Conservation (phyloP, 2,329 filamentous ascomycete species). For the Paraphaeosphaeria sporulosa region DNA sequence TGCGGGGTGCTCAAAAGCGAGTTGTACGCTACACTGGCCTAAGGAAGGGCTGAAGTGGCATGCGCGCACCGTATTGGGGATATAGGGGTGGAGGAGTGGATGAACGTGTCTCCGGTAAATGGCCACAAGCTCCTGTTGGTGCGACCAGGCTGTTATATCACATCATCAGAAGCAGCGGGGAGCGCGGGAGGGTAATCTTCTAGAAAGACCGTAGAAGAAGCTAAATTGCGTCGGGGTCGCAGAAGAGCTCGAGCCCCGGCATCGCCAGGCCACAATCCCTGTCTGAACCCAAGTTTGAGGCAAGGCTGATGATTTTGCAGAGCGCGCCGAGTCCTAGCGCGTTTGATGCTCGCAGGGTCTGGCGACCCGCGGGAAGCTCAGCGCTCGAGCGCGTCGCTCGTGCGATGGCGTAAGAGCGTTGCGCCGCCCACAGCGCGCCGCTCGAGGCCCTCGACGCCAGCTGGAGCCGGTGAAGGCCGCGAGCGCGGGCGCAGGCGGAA, state of each 20-base stretch:
- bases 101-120: slow-evolving; percentile 40
- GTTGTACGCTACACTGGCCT: slow-evolving; percentile 19
- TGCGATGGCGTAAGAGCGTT: slow-evolving; percentile 4
- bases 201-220: slow-evolving; percentile 48
- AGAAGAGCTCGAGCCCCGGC: slow-evolving; percentile 37
- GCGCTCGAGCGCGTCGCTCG: not conserved
- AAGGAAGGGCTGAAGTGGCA: slow-evolving; percentile 33
- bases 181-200: slow-evolving; percentile 45
- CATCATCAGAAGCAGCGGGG: slow-evolving; percentile 46
- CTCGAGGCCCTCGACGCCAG: not conserved
- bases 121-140: slow-evolving; percentile 42
- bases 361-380: slow-evolving; percentile 5
- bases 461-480: not conserved
- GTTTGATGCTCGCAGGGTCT: slow-evolving; percentile 41
- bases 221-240: slow-evolving; percentile 42
- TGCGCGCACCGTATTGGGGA: slow-evolving; percentile 27
- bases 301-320: slow-evolving; percentile 44
- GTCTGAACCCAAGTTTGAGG: slow-evolving; percentile 46
- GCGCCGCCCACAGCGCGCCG: not conserved
- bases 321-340: slow-evolving; percentile 37
- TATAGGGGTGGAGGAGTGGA: slow-evolving; percentile 40
- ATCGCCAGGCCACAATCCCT: slow-evolving; percentile 34
- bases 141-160: slow-evolving; percentile 48
- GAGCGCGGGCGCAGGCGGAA: slow-evolving; percentile 10
- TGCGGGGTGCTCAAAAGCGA: slow-evolving; percentile 15